phyloP scores from a whole-genome alignment of 345 rosid species.

The Linum lewisii region DNA sequence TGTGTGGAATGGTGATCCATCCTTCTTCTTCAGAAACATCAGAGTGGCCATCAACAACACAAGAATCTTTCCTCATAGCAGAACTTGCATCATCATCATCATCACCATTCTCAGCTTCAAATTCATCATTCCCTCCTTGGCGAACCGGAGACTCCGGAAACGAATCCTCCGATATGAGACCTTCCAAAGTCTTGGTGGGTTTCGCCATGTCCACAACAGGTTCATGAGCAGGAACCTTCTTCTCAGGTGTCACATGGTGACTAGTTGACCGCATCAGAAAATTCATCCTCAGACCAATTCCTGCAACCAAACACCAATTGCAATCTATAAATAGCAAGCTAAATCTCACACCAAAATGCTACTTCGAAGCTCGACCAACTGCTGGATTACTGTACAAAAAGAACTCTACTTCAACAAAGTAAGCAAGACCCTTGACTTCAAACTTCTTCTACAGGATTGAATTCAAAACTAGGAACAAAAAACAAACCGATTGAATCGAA shows the following conservation, averaged over 20 bases:
- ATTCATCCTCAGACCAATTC: constrained; percentile 45
- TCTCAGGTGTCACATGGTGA: constrained; percentile 32
- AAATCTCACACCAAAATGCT: too few species aligned
- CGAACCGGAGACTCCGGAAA: constrained; percentile 41
- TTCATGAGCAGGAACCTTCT: constrained; percentile 38
- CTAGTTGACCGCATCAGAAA: constrained; percentile 57
- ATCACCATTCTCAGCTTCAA: constrained; percentile 26
- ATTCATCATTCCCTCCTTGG: constrained; percentile 26
- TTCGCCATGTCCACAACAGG: constrained; percentile 30
- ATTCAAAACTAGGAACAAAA: neutral
- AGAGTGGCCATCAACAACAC: constrained; percentile 36
- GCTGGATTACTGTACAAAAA: neutral
- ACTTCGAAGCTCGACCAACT: neutral
- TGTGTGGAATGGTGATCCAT: constrained; percentile 79
- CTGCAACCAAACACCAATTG: constrained; percentile 18
- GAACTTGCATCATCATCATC: constrained; percentile 19
- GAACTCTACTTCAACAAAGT: neutral
- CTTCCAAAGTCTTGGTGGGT: constrained; percentile 44
- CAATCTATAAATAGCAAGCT: too few species aligned
- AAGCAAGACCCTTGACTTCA: neutral
- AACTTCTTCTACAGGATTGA: neutral
- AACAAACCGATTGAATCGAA: neutral
- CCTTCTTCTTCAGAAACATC: constrained; percentile 92
- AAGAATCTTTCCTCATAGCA: constrained; percentile 21
- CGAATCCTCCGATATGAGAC: constrained; percentile 58